A percentile compares a stretch with the other conserved stretches of the same genome.
These are phyloP conservation scores for Lachancea sp. DNA, from an alignment of 805 yeast genomes.

Conservation along the genomic window DNA sequence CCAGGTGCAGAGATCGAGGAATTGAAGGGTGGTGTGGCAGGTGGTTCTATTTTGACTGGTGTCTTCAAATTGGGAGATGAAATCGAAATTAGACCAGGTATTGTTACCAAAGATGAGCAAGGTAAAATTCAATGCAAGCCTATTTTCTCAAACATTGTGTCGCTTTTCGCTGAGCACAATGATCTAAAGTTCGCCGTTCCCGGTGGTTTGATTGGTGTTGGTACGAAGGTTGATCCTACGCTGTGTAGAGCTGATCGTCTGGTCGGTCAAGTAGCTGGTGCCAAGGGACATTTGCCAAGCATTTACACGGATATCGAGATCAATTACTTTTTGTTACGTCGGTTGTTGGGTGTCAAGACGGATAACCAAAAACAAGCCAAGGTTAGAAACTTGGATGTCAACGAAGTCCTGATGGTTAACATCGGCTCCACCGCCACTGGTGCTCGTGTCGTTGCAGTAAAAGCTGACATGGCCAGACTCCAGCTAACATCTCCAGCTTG, in stretches of 20 bases:
- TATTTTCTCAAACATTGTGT: conserved; percentile 86
- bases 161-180: conserved; percentile 95
- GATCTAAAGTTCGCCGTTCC: conserved; percentile 98
- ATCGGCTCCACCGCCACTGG: conserved; percentile 99
- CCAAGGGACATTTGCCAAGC: conserved; percentile 91
- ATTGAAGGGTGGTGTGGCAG: conserved; percentile 99
- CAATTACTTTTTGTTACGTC: conserved; percentile 91
- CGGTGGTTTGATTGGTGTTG: conserved; percentile 99
- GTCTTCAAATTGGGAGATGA: conserved; percentile 96
- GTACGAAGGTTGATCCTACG: conserved; percentile 98
- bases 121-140: conserved; percentile 91
- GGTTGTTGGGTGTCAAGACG: conserved; percentile 96
- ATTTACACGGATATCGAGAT: conserved; percentile 96
- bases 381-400: conserved; percentile 88
- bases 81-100: conserved; percentile 98
- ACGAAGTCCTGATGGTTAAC: conserved; percentile 97
- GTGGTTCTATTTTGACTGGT: conserved; percentile 96
- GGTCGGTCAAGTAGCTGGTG: conserved; percentile 98
- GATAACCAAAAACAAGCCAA: conserved; percentile 96
- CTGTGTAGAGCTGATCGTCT: conserved; percentile 98
- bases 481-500: conserved; percentile 97
- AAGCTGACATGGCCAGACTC: conserved; percentile 98
- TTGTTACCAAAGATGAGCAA: conserved; percentile 88
- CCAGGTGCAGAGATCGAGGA: conserved; percentile 98
- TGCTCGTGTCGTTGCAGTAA: conserved; percentile 95